Conservation (phyloP, 805 yeast genomes). For the Candida sakaeoensis region DNA sequence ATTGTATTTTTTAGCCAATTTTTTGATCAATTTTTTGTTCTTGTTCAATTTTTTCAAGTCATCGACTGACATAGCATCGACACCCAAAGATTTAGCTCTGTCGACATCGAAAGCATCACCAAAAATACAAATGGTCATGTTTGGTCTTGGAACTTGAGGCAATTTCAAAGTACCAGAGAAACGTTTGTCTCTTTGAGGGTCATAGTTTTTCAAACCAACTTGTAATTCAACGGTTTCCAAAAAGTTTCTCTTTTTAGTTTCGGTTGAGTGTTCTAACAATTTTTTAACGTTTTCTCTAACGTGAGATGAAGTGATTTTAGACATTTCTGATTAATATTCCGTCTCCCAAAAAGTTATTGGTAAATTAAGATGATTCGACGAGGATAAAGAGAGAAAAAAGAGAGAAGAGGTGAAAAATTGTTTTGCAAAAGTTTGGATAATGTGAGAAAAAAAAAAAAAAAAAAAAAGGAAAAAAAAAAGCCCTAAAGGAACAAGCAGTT, state of each 20-base stretch:
- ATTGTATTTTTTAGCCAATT: constrained; percentile 99
- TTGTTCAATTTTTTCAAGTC: constrained; percentile 99
- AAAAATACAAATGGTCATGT: constrained; percentile 99
- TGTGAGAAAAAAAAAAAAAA: background rate
- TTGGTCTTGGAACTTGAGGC: constrained; percentile 99
- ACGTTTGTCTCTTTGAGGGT: constrained; percentile 99
- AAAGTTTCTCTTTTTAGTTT: constrained; percentile 99
- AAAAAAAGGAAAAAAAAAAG: constrained; percentile 1
- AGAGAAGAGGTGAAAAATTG: constrained; percentile 11
- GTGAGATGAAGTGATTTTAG: constrained; percentile 86
- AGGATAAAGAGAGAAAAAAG: constrained; percentile 32
- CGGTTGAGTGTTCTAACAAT: constrained; percentile 83
- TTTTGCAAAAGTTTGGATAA: background rate
- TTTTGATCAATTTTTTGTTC: constrained; percentile 99
- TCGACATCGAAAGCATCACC: constrained; percentile 99
- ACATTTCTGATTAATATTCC: constrained; percentile 52
- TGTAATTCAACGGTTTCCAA: constrained; percentile 99
- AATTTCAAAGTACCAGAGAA: constrained; percentile 99
- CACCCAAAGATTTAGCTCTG: constrained; percentile 99
- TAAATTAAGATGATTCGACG: constrained; percentile 54
- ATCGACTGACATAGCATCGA: constrained; percentile 99
- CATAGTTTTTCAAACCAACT: constrained; percentile 99
- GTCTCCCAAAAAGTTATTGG: constrained; percentile 73
- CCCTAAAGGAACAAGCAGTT: background rate
- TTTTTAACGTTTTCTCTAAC: constrained; percentile 96